Conservation (phyloP, 2,329 filamentous ascomycete species). For the Fusarium camptoceras region DNA sequence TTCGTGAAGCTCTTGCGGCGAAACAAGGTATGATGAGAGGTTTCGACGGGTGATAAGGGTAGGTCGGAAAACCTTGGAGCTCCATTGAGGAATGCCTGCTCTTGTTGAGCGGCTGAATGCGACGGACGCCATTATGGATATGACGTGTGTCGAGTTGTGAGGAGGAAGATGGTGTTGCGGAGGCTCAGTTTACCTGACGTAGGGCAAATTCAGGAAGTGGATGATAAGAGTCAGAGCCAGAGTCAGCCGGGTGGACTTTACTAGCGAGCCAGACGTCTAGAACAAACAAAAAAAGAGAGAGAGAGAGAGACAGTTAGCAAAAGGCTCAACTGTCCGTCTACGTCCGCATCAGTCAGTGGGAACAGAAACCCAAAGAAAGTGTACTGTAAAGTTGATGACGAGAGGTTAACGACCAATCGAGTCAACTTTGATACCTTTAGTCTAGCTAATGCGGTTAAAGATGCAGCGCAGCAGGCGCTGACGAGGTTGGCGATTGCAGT, state of each 20-base stretch:
- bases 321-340: constrained; percentile 40
- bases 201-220: constrained; percentile 35
- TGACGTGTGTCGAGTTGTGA: constrained; percentile 18
- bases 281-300: constrained; percentile 8
- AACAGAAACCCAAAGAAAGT: constrained; percentile 15
- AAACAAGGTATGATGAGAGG: constrained; percentile 87
- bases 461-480: constrained; percentile 29
- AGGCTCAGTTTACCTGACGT: constrained; percentile 33
- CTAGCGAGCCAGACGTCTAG: constrained; percentile 10
- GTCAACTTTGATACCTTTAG: constrained; percentile 38
- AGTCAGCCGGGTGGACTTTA: constrained; percentile 8
- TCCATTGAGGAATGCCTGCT: constrained; percentile 54
- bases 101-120: constrained; percentile 58
- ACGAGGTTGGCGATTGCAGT: constrained; percentile 41
- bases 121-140: constrained; percentile 56
- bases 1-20: constrained; percentile 82
- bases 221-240: constrained; percentile 40
- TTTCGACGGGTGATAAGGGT: constrained; percentile 47
- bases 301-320: constrained; percentile 39
- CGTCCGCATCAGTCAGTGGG: constrained; percentile 41
- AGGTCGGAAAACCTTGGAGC: constrained; percentile 49
- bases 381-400: constrained; percentile 37
- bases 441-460: background rate
- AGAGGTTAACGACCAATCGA: constrained; percentile 42
- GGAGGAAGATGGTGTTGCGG: constrained; percentile 18